Base-by-base conservation (phyloP, 257 asterid genomes). In the Scutellaria galericulata region DNA sequence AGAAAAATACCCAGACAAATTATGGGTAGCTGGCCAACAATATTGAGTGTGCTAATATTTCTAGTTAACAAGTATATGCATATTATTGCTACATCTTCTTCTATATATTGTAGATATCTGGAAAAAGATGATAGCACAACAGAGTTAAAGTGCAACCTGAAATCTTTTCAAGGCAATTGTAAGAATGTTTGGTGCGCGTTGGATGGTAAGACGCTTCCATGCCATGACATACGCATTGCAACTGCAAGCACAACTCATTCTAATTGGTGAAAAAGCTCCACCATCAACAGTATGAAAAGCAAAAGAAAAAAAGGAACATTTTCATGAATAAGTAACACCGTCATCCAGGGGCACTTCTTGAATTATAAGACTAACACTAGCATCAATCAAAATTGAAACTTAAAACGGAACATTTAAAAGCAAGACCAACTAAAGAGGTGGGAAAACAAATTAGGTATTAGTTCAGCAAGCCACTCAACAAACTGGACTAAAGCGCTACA, bases 171-270 rank as follows among this genome's bases (percentile, higher is more conserved):
- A 88, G 79, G 99, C 98, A 76, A 95, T 86, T 55, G 99, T 95
- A 77, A 95, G 96, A 77, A 95, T 87, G 81, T 95, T 95, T 45
- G 99, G 98, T 37, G 98, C 93, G 79, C 77, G 78, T 70, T 85
- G 84, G 68, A 95, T 74, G n/a, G 88, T 80, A 52, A 95, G 93
- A 76, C 96, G 90, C 87, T 95, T 95, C 97, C 98, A 91, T 75
- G 99, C 99, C 87, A 56, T 82, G 80, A 92, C 98, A 85, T 95
- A 95, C 84, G 90, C 96, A 88, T 88, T 88, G 85, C 99, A 95
- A 66, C 99, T 95, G 95, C 80, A 83, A 64, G 71, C 44, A 77
- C 56, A 83, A 81, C 22, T n/a, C 77, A 64, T 78, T 63, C 58
- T 13, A 9, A 71, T 65, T 52, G 71, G 68, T 77, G 71, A 77